phyloP scores from a whole-genome alignment of 2,329 filamentous ascomycete genomes.

The Botrytis galanthina region DNA sequence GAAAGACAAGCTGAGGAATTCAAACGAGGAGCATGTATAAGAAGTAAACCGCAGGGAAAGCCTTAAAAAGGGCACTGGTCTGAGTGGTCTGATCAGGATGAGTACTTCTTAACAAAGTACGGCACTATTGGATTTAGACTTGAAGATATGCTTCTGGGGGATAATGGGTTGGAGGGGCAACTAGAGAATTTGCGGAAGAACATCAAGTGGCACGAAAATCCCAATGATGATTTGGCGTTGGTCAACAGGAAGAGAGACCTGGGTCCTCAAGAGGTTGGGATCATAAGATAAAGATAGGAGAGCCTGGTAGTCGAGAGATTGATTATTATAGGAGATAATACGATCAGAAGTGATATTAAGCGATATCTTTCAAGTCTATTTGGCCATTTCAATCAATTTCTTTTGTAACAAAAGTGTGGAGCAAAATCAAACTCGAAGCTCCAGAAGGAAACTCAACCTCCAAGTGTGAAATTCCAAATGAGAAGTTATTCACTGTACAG shows the following conservation, averaged over 20 bases:
- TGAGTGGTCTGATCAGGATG: neutral
- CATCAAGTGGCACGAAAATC: neutral
- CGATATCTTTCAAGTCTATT: neutral
- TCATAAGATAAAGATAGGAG: neutral
- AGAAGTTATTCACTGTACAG: neutral
- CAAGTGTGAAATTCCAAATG: neutral
- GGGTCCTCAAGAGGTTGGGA: neutral
- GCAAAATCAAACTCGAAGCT: neutral
- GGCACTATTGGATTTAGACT: neutral
- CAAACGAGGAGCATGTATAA: neutral
- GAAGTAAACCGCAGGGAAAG: accelerated
- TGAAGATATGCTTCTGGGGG: neutral
- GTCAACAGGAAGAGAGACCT: neutral
- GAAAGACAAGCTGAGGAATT: too few relatives aligned
- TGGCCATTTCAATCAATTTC: neutral
- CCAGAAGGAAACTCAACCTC: neutral
- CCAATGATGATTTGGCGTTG: neutral
- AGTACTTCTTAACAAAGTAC: neutral
- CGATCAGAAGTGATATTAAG: neutral
- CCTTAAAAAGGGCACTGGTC: neutral
- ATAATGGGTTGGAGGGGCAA: neutral
- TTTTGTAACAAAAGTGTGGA: neutral
- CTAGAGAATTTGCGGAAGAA: neutral
- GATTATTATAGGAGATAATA: neutral
- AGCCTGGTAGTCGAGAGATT: neutral